Conservation (phyloP, 2,329 filamentous ascomycete genomes). For the Massarina eburnea region DNA sequence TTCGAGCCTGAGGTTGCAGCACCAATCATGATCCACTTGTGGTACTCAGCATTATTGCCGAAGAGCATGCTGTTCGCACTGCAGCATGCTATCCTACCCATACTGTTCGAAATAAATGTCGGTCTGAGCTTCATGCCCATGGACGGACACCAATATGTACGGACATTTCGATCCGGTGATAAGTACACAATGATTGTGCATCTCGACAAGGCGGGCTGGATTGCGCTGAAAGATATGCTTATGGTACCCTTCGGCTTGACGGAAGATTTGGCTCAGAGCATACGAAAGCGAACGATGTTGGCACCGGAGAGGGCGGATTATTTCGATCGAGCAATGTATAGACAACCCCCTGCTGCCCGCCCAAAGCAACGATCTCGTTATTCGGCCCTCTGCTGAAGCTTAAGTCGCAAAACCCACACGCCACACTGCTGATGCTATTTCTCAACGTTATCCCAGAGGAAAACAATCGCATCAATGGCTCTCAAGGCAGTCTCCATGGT, state of each 20-base stretch:
- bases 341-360: slow-evolving; percentile 19
- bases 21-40: slow-evolving; percentile 47
- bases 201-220: slow-evolving; percentile 38
- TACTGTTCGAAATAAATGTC: too few species aligned
- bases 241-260: slow-evolving; percentile 27
- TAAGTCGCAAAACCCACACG: slow-evolving; percentile 38
- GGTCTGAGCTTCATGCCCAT: too few species aligned
- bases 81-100: slow-evolving; percentile 23
- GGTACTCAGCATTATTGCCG: slow-evolving; percentile 49
- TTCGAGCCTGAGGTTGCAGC: slow-evolving; percentile 20
- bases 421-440: slow-evolving; percentile 48
- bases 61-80: slow-evolving; percentile 22
- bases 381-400: slow-evolving; percentile 41
- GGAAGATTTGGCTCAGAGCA: slow-evolving; percentile 15
- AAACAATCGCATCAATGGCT: too few species aligned
- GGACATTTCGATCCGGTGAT: too few species aligned
- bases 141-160: too few species aligned
- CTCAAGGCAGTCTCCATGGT: too few species aligned
- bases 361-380: slow-evolving; percentile 17
- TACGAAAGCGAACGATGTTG: slow-evolving; percentile 33
- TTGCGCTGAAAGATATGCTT: slow-evolving; percentile 25
- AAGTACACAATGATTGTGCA: slow-evolving; percentile 32
- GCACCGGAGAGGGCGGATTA: slow-evolving; percentile 35
- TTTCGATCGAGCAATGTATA: slow-evolving; percentile 31
- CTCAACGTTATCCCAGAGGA: slow-evolving; percentile 37